Conservation (phyloP, 73 alveolate species). For the Paraurostyla sp. region DNA sequence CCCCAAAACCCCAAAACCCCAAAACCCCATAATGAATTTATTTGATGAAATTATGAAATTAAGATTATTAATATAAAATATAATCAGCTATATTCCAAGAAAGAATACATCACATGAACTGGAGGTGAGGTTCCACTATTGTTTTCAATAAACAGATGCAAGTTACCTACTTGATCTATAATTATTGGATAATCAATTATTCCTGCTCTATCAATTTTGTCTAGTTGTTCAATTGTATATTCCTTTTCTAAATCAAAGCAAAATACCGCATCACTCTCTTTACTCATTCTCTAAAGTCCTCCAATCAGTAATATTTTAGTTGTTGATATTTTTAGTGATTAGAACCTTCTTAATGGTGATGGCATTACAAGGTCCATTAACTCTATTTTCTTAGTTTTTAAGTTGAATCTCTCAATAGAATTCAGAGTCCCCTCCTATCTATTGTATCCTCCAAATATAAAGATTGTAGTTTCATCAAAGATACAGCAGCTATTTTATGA, state of each 20-base stretch:
- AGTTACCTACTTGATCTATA: slow-evolving; percentile 90
- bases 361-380: slow-evolving; percentile 88
- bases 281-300: slow-evolving; percentile 90
- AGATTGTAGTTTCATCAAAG: slow-evolving; percentile 68
- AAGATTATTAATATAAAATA: not conserved
- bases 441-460: slow-evolving; percentile 96
- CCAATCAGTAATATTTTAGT: slow-evolving; percentile 93
- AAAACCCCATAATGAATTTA: too few relatives aligned
- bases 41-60: too few relatives aligned
- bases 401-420: slow-evolving; percentile 87
- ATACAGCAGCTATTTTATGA: slow-evolving; percentile 58
- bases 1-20: too few relatives aligned
- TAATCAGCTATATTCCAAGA: slow-evolving; percentile 53
- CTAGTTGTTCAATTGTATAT: slow-evolving; percentile 83
- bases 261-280: slow-evolving; percentile 92
- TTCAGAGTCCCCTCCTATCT: slow-evolving; percentile 93
- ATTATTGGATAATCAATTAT: slow-evolving; percentile 77
- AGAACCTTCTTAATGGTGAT: slow-evolving; percentile 94
- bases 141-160: slow-evolving; percentile 93
- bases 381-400: slow-evolving; percentile 85
- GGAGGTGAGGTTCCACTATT: slow-evolving; percentile 98
- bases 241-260: slow-evolving; percentile 93
- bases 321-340: slow-evolving; percentile 87
- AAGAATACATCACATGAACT: slow-evolving; percentile 77
- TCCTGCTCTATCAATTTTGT: slow-evolving; percentile 83